These are phyloP conservation scores for Schrenkiella parvula DNA, from an alignment of 345 rosid genomes.

Conservation along the genomic window DNA sequence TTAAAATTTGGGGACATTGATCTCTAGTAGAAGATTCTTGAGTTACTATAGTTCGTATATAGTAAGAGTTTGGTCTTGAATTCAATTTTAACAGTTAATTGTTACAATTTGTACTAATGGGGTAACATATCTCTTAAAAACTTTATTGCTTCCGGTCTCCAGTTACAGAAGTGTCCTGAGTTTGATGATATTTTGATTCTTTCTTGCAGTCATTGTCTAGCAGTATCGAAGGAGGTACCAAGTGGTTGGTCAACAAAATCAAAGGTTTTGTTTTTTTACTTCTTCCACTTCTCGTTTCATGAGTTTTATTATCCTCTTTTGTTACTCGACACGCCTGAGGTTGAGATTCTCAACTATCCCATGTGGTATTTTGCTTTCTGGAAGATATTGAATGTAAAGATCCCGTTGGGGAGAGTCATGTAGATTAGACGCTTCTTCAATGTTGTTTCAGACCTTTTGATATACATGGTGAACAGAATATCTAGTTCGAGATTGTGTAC, in stretches of 20 bases:
- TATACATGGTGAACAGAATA: background rate
- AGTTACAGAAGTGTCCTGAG: background rate
- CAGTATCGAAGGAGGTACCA: conserved; percentile 90
- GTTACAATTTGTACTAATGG: background rate
- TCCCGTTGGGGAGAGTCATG: background rate
- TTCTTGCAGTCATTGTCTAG: conserved; percentile 59
- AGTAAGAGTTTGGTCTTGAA: background rate
- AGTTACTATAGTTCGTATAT: background rate
- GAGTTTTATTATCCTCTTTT: background rate
- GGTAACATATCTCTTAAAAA: background rate
- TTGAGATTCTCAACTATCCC: background rate
- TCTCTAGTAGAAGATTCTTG: background rate
- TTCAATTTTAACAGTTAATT: background rate
- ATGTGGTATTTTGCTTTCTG: background rate
- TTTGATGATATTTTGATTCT: conserved; percentile 3
- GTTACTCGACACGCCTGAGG: background rate
- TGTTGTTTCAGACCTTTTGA: background rate
- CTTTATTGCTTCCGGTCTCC: background rate
- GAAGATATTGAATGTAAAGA: background rate
- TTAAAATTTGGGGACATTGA: background rate
- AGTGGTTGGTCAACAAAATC: conserved; percentile 87
- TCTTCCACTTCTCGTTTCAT: background rate
- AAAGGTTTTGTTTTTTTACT: conserved; percentile 55
- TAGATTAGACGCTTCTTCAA: background rate
- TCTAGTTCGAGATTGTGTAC: background rate